Percentiles rank a stretch among this genome's conserved stretches.
phyloP scores from a whole-genome alignment of 2,329 filamentous ascomycete genomes.

The Fusarium proliferatum region DNA sequence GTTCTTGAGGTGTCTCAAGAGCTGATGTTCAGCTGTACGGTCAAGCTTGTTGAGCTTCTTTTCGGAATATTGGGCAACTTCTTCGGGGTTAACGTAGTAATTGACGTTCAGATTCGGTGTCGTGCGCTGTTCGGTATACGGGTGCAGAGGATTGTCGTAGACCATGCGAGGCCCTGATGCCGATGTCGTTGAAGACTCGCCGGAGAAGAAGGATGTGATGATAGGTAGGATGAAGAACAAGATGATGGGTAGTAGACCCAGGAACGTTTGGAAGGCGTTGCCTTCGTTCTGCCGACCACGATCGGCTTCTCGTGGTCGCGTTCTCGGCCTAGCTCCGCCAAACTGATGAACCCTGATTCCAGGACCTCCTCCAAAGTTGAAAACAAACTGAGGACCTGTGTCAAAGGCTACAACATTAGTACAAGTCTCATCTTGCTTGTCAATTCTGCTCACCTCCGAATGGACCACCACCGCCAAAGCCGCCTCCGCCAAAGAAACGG shows the following conservation, averaged over 20 bases:
- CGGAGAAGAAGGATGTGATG: constrained; percentile 81
- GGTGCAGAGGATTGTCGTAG: constrained; percentile 77
- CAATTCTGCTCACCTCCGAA: constrained; percentile 54
- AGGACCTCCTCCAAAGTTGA: constrained; percentile 92
- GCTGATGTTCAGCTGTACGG: constrained; percentile 77
- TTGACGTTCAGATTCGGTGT: constrained; percentile 78
- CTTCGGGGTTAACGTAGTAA: constrained; percentile 86
- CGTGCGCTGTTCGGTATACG: constrained; percentile 78
- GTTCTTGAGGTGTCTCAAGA: constrained; percentile 72
- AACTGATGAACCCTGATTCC: constrained; percentile 97
- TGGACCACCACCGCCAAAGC: constrained; percentile 73
- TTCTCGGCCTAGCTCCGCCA: constrained; percentile 80
- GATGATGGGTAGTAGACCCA: constrained; percentile 86
- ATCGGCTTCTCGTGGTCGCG: constrained; percentile 76
- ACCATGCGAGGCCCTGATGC: constrained; percentile 72
- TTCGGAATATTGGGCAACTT: constrained; percentile 76
- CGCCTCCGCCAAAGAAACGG: constrained; percentile 88
- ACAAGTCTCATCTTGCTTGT: background rate
- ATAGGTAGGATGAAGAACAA: constrained; percentile 89
- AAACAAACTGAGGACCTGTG: constrained; percentile 88
- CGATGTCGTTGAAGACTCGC: constrained; percentile 53
- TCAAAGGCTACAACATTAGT: constrained; percentile 68
- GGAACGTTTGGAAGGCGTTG: constrained; percentile 68
- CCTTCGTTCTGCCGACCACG: constrained; percentile 58
- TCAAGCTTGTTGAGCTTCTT: constrained; percentile 81